Conservation (phyloP, 2,329 filamentous ascomycete genomes). For the Teratosphaeria viscida region DNA sequence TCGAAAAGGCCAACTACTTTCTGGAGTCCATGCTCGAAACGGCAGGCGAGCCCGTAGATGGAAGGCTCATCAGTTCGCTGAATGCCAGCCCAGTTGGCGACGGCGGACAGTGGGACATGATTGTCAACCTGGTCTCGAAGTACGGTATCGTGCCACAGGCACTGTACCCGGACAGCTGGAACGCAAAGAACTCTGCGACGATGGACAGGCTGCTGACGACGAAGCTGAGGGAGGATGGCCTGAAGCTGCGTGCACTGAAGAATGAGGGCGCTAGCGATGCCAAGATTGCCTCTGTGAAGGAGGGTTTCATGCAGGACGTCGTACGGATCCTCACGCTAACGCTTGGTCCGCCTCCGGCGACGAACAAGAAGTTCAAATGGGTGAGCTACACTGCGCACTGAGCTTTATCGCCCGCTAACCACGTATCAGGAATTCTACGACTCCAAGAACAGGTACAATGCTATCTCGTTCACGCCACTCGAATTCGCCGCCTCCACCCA, state of each 20-base stretch:
- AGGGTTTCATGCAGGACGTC: conserved; percentile 68
- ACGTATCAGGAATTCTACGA: conserved; percentile 52
- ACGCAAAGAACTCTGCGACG: conserved; percentile 57
- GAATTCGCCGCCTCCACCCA: conserved; percentile 59
- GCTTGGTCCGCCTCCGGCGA: conserved; percentile 65
- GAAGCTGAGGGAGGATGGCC: conserved; percentile 75
- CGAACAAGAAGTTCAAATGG: conserved; percentile 65
- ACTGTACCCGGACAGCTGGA: conserved; percentile 74
- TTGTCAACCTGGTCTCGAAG: conserved; percentile 52
- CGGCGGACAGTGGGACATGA: conserved; percentile 89
- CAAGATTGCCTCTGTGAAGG: conserved; percentile 48
- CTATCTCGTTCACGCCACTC: conserved; percentile 54
- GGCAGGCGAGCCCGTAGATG: conserved; percentile 57
- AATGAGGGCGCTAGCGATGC: conserved; percentile 23
- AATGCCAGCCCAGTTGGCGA: conserved; percentile 61
- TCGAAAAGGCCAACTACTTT: conserved; percentile 86
- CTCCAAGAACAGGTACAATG: conserved; percentile 52
- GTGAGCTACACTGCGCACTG: background rate
- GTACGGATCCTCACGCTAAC: conserved; percentile 73
- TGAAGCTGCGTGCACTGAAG: conserved; percentile 56
- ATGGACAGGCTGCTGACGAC: conserved; percentile 69
- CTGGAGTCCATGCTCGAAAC: conserved; percentile 75
- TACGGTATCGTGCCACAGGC: conserved; percentile 70
- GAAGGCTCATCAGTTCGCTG: conserved; percentile 60
- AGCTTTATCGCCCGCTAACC: background rate